Base-by-base conservation (phyloP, 129 eudicot species). In the Escallonia herrerae region DNA sequence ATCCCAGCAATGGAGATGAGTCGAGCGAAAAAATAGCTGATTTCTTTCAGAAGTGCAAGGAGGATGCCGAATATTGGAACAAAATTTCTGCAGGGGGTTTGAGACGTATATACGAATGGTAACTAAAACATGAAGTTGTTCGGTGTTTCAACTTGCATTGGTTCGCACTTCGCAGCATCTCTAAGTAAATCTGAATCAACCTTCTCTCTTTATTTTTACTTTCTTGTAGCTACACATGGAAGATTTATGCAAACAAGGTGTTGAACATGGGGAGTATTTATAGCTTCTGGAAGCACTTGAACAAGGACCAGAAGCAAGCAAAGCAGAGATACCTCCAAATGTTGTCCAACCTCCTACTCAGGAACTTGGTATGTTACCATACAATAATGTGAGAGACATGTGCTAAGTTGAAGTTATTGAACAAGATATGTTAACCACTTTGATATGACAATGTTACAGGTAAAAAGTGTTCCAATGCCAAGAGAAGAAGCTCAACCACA, bases 201-300 rank as follows among this genome's bases (percentile, higher is more conserved):
- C 33, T 22, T 22, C 33, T 22, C 33, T 22, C 1, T 22, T 22
- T 22, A 22, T 22, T 22, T 22, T 22, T 22, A 22, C 1, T 22
- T 45, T 43, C 62, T 62, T 76, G 71, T 83, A 94, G 99, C 86
- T 94, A 89, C 60, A 94, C 99, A 38, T 89, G 99, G 99, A 89
- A 89, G 94, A 94, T 94, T 66, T 89, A 89, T 58, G 99, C 99
- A 22, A 94, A 82, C 62, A 94, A 89, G 79, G 87, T 94, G 70
- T 67, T 94, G 86, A 89, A 94, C 68, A 94, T 89, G 99, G 93
- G 97, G 48, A 79, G 87, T 62, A 71, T 77, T 11, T 94, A 94
- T 63, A 67, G 79, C 15, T 94, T 89, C 44, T 94, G 99, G 99
- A 89, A 76, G 76, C 74, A 69, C 62, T 44, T 89, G 63, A 72